Evolutionary conservation across 2,329 filamentous ascomycete species (phyloP).

Genomic region (Fusarium phyllophilum): DNA sequence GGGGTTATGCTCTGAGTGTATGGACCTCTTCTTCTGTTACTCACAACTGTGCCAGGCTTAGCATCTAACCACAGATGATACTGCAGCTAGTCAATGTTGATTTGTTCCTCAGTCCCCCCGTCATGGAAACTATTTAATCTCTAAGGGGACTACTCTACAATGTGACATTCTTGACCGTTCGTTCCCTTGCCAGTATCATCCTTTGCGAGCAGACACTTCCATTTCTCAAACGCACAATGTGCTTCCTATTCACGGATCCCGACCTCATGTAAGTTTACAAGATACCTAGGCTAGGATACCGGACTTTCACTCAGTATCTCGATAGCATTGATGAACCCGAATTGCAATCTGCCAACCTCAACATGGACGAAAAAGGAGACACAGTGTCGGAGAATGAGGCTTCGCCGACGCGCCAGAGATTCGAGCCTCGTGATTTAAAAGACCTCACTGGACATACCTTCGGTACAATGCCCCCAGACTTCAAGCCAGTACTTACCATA

Average conservation of each 20-base stretch:
- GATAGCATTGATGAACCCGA: background rate
- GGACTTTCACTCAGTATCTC: background rate
- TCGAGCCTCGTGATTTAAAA: background rate
- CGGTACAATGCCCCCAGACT: background rate
- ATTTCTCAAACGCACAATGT: background rate
- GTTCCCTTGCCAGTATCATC: background rate
- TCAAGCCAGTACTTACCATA: background rate
- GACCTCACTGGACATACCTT: background rate
- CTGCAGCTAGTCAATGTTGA: background rate
- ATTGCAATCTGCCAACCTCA: background rate
- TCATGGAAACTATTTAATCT: background rate
- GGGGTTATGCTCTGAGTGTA: background rate
- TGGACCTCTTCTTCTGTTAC: background rate
- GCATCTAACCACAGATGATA: background rate
- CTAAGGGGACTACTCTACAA: too few relatives aligned
- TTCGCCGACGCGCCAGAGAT: too few relatives aligned
- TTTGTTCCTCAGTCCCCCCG: too few relatives aligned
- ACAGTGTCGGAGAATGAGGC: too few relatives aligned
- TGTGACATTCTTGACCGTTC: background rate
- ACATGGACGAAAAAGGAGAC: background rate
- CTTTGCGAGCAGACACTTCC: background rate
- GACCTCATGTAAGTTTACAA: background rate
- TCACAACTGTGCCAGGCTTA: background rate
- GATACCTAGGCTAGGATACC: accelerated
- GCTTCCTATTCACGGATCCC: background rate